Conservation (phyloP, 257 asterid species). For the Nyctanthes arbortristis region DNA sequence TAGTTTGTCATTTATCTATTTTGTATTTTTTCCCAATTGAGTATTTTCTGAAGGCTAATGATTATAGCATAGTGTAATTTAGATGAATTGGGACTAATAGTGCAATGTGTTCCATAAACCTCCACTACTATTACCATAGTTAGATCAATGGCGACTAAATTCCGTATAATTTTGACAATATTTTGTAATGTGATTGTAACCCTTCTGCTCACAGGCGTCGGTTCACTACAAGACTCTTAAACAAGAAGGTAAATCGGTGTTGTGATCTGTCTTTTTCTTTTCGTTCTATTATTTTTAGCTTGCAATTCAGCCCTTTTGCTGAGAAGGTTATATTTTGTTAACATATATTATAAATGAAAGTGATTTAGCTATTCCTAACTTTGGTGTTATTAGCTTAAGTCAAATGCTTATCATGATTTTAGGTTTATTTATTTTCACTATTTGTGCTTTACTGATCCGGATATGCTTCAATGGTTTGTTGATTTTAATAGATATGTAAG, state of each 20-base stretch:
- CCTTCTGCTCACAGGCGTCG: conserved; percentile 41
- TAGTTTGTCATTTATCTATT: no score
- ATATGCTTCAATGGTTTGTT: background rate
- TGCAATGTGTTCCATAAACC: no score
- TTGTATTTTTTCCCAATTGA: no score
- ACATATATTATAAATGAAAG: background rate
- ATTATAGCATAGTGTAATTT: no score
- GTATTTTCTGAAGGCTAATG: no score
- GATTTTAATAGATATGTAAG: no score
- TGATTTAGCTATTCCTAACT: background rate
- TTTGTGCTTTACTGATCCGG: conserved; percentile 20
- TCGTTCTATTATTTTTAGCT: conserved; percentile 7
- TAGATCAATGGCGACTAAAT: conserved; percentile 36
- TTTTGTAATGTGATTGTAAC: conserved; percentile 29
- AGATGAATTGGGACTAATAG: no score
- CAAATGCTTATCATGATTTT: conserved; percentile 15
- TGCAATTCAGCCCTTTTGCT: background rate
- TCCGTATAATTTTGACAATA: conserved; percentile 18
- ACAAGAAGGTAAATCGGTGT: conserved; percentile 83
- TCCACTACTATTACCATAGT: no score
- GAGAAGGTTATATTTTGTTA: conserved; percentile 16
- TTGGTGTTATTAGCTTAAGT: background rate
- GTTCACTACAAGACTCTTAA: conserved; percentile 80
- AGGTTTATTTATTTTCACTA: background rate
- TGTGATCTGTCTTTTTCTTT: no score